Conservation (phyloP, 257 asterid species). For the Fraxinus americana region DNA sequence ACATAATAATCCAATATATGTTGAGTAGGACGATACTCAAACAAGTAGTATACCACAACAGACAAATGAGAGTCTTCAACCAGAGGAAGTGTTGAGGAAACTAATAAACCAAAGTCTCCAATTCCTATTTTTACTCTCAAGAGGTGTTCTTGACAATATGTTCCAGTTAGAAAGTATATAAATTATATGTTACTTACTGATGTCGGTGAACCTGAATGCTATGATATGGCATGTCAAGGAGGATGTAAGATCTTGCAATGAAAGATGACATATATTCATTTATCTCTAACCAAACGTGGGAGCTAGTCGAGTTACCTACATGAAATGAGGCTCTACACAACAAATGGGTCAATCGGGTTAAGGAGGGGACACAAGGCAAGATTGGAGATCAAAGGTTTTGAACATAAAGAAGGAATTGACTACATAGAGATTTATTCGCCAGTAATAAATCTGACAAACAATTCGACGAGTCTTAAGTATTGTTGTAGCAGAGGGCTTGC, state of each 20-base stretch:
- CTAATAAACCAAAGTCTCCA: too few species aligned
- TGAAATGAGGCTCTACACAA: background rate
- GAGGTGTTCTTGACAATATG: background rate
- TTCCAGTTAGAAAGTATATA: background rate
- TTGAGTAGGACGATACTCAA: too few species aligned
- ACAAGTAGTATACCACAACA: too few species aligned
- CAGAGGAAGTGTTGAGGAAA: too few species aligned
- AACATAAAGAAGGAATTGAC: background rate
- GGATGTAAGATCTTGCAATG: background rate
- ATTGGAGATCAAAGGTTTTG: too few species aligned
- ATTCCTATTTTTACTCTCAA: too few species aligned
- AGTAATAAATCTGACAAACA: too few species aligned
- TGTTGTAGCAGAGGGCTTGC: too few species aligned
- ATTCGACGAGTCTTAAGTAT: too few species aligned
- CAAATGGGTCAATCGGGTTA: too few species aligned
- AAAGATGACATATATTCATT: background rate
- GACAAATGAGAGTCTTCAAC: too few species aligned
- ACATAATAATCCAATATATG: too few species aligned
- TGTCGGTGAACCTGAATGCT: background rate
- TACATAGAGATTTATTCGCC: background rate
- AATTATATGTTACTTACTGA: background rate
- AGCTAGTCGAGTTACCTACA: background rate
- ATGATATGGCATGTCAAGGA: background rate
- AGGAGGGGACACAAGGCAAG: background rate
- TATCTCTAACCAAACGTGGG: background rate